These are phyloP conservation scores for Phytophthora pseudosyringae DNA, from an alignment of 352 stramenopile species.

Conservation along the genomic window DNA sequence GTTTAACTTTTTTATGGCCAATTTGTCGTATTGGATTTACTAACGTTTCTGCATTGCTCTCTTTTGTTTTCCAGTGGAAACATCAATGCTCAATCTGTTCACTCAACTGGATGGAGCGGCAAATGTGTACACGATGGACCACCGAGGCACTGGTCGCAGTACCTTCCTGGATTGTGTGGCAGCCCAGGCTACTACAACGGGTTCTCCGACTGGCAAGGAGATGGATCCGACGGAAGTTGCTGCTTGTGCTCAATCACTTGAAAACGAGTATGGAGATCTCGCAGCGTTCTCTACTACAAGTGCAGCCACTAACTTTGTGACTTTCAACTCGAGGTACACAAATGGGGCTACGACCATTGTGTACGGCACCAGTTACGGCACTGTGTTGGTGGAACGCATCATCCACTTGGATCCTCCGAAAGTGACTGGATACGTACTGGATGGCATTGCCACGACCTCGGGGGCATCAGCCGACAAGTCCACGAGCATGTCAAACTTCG, in stretches of 20 bases:
- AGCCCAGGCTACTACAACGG: constrained; percentile 26
- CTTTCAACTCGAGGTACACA: not conserved
- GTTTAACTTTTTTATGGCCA: not conserved
- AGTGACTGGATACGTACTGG: not conserved
- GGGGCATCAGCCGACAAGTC: constrained; percentile 11
- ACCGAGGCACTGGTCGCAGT: constrained; percentile 1
- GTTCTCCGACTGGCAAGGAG: constrained; percentile 17
- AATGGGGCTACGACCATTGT: not conserved
- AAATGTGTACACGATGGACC: no score
- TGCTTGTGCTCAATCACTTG: constrained; percentile 31
- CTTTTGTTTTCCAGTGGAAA: not conserved
- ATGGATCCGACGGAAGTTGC: constrained; percentile 32
- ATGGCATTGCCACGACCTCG: constrained; percentile 3
- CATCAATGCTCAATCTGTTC: not conserved
- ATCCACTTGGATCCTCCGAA: not conserved
- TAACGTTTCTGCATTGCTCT: not conserved
- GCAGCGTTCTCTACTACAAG: constrained; percentile 41
- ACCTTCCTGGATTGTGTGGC: constrained; percentile 33
- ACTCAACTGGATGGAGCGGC: constrained; percentile 6
- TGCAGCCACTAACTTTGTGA: not conserved
- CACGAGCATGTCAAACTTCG: constrained; percentile 37
- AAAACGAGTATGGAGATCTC: constrained; percentile 37
- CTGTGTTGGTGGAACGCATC: not conserved
- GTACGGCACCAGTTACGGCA: not conserved
- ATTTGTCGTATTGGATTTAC: not conserved